These are phyloP conservation scores for Termitomyces sp. DNA, from an alignment of 768 basidiomycete genomes.

Conservation along the genomic window DNA sequence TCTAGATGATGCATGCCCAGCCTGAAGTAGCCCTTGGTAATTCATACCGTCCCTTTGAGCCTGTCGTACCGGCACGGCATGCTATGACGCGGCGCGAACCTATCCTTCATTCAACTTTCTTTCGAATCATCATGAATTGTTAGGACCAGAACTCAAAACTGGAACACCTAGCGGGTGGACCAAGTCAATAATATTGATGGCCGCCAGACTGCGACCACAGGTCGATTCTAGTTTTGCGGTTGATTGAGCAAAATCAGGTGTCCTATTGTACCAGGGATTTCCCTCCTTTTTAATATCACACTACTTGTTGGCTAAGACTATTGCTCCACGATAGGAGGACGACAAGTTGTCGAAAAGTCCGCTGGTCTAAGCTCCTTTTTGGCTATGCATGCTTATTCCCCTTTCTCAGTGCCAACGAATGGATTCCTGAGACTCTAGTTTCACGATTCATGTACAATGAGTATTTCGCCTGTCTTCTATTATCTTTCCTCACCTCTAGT, in stretches of 20 bases:
- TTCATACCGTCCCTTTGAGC: not conserved
- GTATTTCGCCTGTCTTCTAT: not conserved
- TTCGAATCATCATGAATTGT: not conserved
- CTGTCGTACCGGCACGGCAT: not conserved
- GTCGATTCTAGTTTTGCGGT: not conserved
- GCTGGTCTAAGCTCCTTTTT: not conserved
- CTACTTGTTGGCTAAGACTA: not conserved
- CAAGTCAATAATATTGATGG: not conserved
- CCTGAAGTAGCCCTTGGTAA: no score
- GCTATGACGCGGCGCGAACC: not conserved
- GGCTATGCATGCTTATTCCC: not conserved
- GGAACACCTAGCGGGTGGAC: not conserved
- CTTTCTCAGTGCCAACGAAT: not conserved
- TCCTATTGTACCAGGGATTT: not conserved
- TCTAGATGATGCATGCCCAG: not conserved
- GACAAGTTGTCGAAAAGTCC: not conserved
- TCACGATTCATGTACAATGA: not conserved
- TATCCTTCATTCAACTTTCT: not conserved
- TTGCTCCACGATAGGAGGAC: slow-evolving; percentile 2
- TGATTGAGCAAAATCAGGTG: not conserved
- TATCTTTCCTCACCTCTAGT: not conserved
- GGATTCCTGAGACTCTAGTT: not conserved
- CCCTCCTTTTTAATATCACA: not conserved
- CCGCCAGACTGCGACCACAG: not conserved
- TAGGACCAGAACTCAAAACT: not conserved